A percentile compares a stretch with the other conserved stretches of the same genome.
Evolutionary conservation across 441 rosid genomes (phyloP).

Genomic region (Pelargonium hybrid): DNA sequence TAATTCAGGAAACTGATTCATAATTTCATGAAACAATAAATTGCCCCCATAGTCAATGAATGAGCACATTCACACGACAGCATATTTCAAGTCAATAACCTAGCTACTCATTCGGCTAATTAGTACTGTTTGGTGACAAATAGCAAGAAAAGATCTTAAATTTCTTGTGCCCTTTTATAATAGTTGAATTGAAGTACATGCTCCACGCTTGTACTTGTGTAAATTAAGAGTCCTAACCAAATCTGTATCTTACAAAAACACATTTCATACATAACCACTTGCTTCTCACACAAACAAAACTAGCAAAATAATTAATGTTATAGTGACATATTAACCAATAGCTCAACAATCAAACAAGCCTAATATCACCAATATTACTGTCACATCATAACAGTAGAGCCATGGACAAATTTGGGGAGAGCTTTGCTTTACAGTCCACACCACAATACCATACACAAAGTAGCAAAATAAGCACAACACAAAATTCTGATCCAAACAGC

Average conservation of each 20-base stretch:
- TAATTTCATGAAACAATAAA: not conserved
- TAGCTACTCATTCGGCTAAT: not conserved
- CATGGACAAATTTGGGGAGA: not conserved
- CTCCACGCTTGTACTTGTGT: too few species aligned
- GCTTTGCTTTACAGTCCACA: not conserved
- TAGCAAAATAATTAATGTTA: not conserved
- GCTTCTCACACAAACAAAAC: not conserved
- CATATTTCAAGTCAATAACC: not conserved
- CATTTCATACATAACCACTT: not conserved
- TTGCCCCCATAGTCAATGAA: not conserved
- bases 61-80: not conserved
- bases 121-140: too few species aligned
- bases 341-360: not conserved
- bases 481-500: conserved; percentile 14
- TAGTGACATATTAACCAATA: not conserved
- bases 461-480: conserved; percentile 9
- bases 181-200: too few species aligned
- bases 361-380: not conserved
- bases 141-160: too few species aligned
- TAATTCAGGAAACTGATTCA: too few species aligned
- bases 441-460: not conserved
- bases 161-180: too few species aligned
- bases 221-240: too few species aligned
- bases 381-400: not conserved
- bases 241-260: too few species aligned